Percentiles rank a stretch among this genome's conserved stretches.
phyloP scores from a whole-genome alignment of 1,284 basidiomycete species.

The Apiotrichum siamense region DNA sequence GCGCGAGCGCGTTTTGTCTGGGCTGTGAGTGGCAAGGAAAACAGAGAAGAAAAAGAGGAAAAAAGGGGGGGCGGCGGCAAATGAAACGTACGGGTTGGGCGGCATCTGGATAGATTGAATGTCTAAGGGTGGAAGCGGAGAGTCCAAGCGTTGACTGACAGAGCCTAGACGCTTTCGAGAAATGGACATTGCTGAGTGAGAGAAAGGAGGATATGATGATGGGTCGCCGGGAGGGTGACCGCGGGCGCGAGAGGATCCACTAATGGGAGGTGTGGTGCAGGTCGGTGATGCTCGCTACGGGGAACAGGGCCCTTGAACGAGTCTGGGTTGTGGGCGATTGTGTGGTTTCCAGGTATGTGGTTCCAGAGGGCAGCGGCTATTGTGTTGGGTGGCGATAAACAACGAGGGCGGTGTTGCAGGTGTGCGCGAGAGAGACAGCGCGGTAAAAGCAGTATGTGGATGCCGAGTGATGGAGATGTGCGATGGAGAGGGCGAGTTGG shows the following conservation, averaged over 20 bases:
- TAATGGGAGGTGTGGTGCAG: neutral
- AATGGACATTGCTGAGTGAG: constrained; percentile 25
- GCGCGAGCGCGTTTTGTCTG: constrained; percentile 45
- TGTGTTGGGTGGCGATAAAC: too few relatives aligned
- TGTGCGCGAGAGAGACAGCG: too few relatives aligned
- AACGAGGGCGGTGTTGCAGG: too few relatives aligned
- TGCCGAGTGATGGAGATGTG: too few relatives aligned
- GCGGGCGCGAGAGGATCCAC: neutral
- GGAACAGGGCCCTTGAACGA: too few relatives aligned
- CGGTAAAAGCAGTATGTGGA: too few relatives aligned
- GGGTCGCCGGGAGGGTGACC: neutral
- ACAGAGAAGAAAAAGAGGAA: neutral
- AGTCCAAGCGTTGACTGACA: constrained; percentile 39
- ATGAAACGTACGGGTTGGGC: constrained; percentile 38
- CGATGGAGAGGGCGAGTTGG: too few relatives aligned
- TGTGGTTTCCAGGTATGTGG: too few relatives aligned
- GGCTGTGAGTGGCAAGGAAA: constrained; percentile 3
- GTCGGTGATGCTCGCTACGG: neutral
- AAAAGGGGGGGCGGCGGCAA: neutral
- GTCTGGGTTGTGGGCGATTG: too few relatives aligned
- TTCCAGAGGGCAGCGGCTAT: too few relatives aligned
- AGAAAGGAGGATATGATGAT: neutral
- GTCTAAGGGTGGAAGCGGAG: constrained; percentile 36
- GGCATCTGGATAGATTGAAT: constrained; percentile 46
- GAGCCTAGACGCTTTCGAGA: constrained; percentile 42